Evolutionary conservation across 2,329 filamentous ascomycete species (phyloP).

Genomic region (Pezicula carpinea): DNA sequence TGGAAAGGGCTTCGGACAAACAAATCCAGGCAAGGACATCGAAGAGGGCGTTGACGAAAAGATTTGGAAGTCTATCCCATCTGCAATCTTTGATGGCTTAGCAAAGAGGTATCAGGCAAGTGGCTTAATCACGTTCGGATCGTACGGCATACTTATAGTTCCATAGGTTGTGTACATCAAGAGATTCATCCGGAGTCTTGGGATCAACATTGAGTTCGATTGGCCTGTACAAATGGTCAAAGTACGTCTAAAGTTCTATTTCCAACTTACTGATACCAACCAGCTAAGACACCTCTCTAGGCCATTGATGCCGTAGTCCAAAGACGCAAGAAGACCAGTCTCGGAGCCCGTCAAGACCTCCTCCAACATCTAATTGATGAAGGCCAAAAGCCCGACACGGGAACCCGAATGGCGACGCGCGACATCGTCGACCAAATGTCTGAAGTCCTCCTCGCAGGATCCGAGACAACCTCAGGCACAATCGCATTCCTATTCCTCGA

Average conservation of each 20-base stretch:
- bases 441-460: constrained; percentile 24
- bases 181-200: constrained; percentile 10
- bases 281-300: background rate
- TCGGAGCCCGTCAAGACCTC: constrained; percentile 9
- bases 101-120: constrained; percentile 8
- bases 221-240: constrained; percentile 17
- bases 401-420: constrained; percentile 5
- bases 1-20: constrained; percentile 24
- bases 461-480: constrained; percentile 25
- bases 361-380: constrained; percentile 17
- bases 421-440: constrained; percentile 7
- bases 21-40: constrained; percentile 15
- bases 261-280: background rate
- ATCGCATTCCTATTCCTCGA: constrained; percentile 24
- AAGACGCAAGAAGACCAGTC: constrained; percentile 2
- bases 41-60: constrained; percentile 16
- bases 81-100: constrained; percentile 16
- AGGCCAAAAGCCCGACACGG: constrained; percentile 13
- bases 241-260: background rate
- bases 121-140: background rate
- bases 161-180: constrained; percentile 17
- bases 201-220: constrained; percentile 16
- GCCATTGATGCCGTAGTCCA: constrained; percentile 9
- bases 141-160: no score
- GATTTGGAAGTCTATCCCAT: constrained; percentile 15